Conservation (phyloP, 768 basidiomycete genomes). For the Kwoniella sp. region DNA sequence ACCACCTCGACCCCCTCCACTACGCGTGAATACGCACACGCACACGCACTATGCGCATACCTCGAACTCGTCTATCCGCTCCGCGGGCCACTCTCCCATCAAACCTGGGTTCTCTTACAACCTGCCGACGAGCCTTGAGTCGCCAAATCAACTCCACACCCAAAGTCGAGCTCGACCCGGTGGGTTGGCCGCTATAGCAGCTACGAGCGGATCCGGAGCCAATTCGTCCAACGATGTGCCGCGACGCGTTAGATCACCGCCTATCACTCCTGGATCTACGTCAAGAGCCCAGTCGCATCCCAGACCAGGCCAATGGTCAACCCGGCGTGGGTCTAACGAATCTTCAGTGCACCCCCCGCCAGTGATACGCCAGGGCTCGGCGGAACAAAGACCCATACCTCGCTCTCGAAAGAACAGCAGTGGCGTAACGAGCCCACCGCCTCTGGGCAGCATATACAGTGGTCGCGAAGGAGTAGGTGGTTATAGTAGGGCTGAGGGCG, state of each 20-base stretch:
- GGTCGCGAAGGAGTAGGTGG: slow-evolving; percentile 26
- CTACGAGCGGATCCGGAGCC: not conserved
- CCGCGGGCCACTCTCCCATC: slow-evolving; percentile 24
- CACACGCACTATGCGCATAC: not conserved
- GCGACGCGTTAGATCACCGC: slow-evolving; percentile 13
- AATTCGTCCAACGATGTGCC: not conserved
- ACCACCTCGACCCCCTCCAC: slow-evolving; percentile 15
- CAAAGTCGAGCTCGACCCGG: slow-evolving; percentile 23
- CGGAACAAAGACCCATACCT: slow-evolving; percentile 13
- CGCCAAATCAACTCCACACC: slow-evolving; percentile 5
- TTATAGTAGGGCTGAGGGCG: slow-evolving; percentile 24
- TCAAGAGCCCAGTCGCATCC: slow-evolving; percentile 14
- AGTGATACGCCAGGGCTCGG: slow-evolving; percentile 20
- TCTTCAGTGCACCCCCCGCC: slow-evolving; percentile 6
- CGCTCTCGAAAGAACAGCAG: slow-evolving; percentile 12
- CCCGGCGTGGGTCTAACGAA: slow-evolving; percentile 21
- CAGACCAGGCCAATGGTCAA: slow-evolving; percentile 16
- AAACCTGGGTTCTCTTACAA: slow-evolving; percentile 27
- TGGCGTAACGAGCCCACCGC: slow-evolving; percentile 3
- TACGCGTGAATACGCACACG: slow-evolving; percentile 26
- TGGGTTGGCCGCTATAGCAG: slow-evolving; percentile 18
- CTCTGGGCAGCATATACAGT: slow-evolving; percentile 18
- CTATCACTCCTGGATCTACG: slow-evolving; percentile 18
- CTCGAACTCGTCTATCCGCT: slow-evolving; percentile 20
- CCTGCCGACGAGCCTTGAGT: slow-evolving; percentile 19